Percentiles rank a stretch among this genome's conserved stretches.
These are phyloP conservation scores for Trypethelium eluteriae DNA, from an alignment of 495 filamentous ascomycete genomes.

Conservation along the genomic window DNA sequence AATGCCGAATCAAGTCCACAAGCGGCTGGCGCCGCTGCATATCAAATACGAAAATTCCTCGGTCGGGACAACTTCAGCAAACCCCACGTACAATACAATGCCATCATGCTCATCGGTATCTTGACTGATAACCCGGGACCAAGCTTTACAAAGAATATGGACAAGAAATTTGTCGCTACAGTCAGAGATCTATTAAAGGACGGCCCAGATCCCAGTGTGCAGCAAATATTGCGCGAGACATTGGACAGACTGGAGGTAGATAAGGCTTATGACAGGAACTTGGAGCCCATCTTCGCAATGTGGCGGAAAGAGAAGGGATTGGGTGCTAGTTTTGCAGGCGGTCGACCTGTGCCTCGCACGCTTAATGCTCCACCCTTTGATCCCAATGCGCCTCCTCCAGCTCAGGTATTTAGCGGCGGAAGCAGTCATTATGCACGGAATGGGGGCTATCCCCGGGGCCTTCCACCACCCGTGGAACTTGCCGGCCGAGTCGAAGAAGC, in stretches of 20 bases:
- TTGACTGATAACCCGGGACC: slow-evolving; percentile 83
- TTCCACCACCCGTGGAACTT: slow-evolving; percentile 75
- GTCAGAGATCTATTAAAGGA: slow-evolving; percentile 68
- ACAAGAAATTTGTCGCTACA: slow-evolving; percentile 66
- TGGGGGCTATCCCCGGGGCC: slow-evolving; percentile 16
- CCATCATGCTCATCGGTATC: slow-evolving; percentile 92
- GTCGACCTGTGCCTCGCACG: background rate
- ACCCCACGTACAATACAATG: slow-evolving; percentile 81
- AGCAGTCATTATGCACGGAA: background rate
- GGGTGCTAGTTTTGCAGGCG: slow-evolving; percentile 15
- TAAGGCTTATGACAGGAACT: slow-evolving; percentile 65
- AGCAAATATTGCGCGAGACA: slow-evolving; percentile 79
- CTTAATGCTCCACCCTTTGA: slow-evolving; percentile 11
- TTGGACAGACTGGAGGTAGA: slow-evolving; percentile 62
- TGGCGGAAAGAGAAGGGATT: slow-evolving; percentile 76
- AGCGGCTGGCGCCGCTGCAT: slow-evolving; percentile 71
- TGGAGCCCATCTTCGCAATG: slow-evolving; percentile 62
- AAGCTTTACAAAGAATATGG: slow-evolving; percentile 80
- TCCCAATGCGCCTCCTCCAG: slow-evolving; percentile 5
- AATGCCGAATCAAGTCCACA: slow-evolving; percentile 81
- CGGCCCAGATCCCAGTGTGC: slow-evolving; percentile 65
- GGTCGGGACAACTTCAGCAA: slow-evolving; percentile 54
- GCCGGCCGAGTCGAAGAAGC: slow-evolving; percentile 81
- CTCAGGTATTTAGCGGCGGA: background rate
- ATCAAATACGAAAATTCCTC: slow-evolving; percentile 73